These are phyloP conservation scores for Erythrobasidium hasegawianum DNA, from an alignment of 1,284 basidiomycete genomes.

Conservation along the genomic window DNA sequence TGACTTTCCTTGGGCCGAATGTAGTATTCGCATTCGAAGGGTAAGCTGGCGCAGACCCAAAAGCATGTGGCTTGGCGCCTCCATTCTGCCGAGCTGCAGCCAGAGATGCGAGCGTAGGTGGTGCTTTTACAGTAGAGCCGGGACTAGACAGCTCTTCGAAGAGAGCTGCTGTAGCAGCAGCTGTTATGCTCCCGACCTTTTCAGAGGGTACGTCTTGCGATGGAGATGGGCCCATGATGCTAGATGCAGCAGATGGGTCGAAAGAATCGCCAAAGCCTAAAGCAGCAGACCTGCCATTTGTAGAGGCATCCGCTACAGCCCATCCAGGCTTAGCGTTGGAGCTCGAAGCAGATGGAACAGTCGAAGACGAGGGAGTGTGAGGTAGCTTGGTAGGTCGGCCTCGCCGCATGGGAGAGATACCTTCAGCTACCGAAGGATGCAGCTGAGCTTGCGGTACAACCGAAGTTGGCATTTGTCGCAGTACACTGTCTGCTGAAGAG, in stretches of 20 bases:
- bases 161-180: constrained; percentile 10
- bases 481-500: constrained; percentile 20
- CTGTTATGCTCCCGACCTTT: constrained; percentile 10
- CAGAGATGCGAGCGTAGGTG: constrained; percentile 26
- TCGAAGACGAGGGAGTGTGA: constrained; percentile 9
- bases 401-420: constrained; percentile 50
- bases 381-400: constrained; percentile 46
- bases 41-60: constrained; percentile 8
- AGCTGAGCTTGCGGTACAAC: not conserved
- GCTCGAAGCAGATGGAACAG: not conserved
- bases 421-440: constrained; percentile 2
- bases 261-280: constrained; percentile 30
- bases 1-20: constrained; percentile 2
- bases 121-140: constrained; percentile 10
- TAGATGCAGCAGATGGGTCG: not conserved
- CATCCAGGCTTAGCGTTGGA: constrained; percentile 1
- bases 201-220: not conserved
- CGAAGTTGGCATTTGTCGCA: not conserved
- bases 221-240: not conserved
- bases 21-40: not conserved
- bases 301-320: not conserved
- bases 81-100: constrained; percentile 16
- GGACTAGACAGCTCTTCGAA: constrained; percentile 24
- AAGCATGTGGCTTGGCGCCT: constrained; percentile 1
- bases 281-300: not conserved